Base-by-base conservation (phyloP, 495 filamentous ascomycete genomes). In the Hypoxylon fragiforme region DNA sequence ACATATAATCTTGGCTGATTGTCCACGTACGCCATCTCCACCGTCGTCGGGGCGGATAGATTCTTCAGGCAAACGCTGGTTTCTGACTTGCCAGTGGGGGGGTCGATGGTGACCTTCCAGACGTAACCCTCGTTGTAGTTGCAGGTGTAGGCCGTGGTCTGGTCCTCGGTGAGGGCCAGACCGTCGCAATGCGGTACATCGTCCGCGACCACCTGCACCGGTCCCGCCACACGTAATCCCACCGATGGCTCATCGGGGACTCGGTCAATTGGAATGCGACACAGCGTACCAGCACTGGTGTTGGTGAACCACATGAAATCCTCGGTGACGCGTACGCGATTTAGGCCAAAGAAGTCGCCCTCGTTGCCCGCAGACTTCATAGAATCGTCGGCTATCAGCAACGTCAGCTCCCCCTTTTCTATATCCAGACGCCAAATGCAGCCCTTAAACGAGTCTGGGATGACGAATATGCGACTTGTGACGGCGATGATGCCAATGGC, bases 281-380 rank as follows among this genome's bases (percentile, higher is more conserved):
- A 50, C 21, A 68, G 26, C 26, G 9, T 47, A 24, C 65, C 65
- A 3, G 46, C 60, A 18, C 65, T 61, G n/a, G 59, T 65, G 19
- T 68, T 68, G 28, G 63, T 62, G 45, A 66, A 68, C 40, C 62
- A 68, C 9, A 68, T 35, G 28, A 40, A 64, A 21, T 54, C 36
- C 13, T 49, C 54, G 14, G 55, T 49, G 31, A 66, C 22, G 18
- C 61, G 63, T 8, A 66, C 18, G 9, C 60, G 53, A 32, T 68
- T 68, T 0, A 68, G 31, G 15, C 65, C 63, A 16, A 63, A 68
- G 50, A 50, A 63, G 40, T 55, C 49, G 7, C 51, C 45, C 6
- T 61, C 63, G 1, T 46, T 51, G 0, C 28, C 24, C 0, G 53
- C 43, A 5, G 37, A 41, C 34, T 57, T 54, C 65, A 68, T 68